Evolutionary conservation across 2,329 filamentous ascomycete species (phyloP).

Genomic region (Gremmenia infestans): DNA sequence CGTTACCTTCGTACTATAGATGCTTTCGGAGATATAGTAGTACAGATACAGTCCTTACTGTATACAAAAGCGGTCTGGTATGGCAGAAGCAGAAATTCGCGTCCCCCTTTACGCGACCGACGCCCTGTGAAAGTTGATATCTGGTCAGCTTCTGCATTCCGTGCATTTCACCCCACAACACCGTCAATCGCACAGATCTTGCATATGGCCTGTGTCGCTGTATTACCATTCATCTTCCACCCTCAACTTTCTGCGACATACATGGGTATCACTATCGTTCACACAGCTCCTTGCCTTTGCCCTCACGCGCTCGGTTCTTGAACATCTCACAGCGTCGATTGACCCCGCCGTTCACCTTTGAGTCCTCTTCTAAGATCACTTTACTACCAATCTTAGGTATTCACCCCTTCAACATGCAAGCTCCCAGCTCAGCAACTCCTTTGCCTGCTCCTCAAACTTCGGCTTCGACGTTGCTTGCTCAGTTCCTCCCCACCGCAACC

Average conservation of each 20-base stretch:
- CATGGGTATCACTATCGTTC: neutral
- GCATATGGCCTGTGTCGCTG: neutral
- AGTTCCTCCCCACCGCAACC: conserved; percentile 24
- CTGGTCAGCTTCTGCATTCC: neutral
- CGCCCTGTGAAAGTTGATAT: neutral
- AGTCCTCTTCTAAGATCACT: too few species aligned
- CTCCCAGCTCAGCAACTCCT: neutral
- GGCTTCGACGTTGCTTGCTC: conserved; percentile 25
- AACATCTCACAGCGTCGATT: too few species aligned
- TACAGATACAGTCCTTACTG: too few species aligned
- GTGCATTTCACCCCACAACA: neutral
- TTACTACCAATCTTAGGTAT: too few species aligned
- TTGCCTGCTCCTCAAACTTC: conserved; percentile 9
- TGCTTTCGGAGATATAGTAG: too few species aligned
- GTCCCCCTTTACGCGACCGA: neutral
- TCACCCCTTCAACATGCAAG: too few species aligned
- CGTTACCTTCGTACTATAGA: too few species aligned
- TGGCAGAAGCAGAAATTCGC: neutral
- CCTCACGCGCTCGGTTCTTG: too few species aligned
- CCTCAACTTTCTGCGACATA: neutral
- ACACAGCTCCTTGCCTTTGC: too few species aligned
- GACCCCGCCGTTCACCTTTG: too few species aligned
- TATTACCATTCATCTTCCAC: neutral
- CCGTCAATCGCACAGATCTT: neutral
- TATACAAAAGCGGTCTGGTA: too few species aligned